phyloP scores from a whole-genome alignment of 2,329 filamentous ascomycete genomes.

The Colletotrichum tabaci region DNA sequence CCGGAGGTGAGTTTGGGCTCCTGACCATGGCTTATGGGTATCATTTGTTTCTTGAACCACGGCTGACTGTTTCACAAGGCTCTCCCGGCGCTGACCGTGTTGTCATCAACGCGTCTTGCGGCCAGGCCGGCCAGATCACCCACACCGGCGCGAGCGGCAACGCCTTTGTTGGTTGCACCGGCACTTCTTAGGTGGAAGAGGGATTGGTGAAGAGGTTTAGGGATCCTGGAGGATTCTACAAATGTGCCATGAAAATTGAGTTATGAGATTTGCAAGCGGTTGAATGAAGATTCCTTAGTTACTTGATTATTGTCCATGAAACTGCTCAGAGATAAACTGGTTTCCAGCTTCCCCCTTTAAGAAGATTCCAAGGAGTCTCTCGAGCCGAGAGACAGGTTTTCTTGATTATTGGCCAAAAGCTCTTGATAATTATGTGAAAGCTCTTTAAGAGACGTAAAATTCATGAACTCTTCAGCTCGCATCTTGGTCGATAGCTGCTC shows the following conservation, averaged over 20 bases:
- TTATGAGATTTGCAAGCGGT: background rate
- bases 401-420: too few species aligned
- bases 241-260: background rate
- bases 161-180: constrained; percentile 70
- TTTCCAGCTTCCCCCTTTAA: too few species aligned
- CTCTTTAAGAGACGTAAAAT: too few species aligned
- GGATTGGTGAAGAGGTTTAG: background rate
- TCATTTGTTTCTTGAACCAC: background rate
- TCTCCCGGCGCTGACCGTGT: constrained; percentile 78
- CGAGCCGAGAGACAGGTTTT: too few species aligned
- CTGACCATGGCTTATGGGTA: background rate
- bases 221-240: background rate
- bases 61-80: constrained; percentile 54
- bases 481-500: too few species aligned
- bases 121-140: constrained; percentile 76
- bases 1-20: constrained; percentile 61
- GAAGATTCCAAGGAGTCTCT: too few species aligned
- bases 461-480: too few species aligned
- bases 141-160: constrained; percentile 80
- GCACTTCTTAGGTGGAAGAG: constrained; percentile 6
- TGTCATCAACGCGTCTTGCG: constrained; percentile 71
- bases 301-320: background rate
- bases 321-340: background rate
- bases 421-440: too few species aligned
- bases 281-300: too few species aligned